Percentiles rank a stretch among this genome's conserved stretches.
These are phyloP conservation scores for Xylaria sp. DNA, from an alignment of 495 filamentous ascomycete species.

Conservation along the genomic window DNA sequence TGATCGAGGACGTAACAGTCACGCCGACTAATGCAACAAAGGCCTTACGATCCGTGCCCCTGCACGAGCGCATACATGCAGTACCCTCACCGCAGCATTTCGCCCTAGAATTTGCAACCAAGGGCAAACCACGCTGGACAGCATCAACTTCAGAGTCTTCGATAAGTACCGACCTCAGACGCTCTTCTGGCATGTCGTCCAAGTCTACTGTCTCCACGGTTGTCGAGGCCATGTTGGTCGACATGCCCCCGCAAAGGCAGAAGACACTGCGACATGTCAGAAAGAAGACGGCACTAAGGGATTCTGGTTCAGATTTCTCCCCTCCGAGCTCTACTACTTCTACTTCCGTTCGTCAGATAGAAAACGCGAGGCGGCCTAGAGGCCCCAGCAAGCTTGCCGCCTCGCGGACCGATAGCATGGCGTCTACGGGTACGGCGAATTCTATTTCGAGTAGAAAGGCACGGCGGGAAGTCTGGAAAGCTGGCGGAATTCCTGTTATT, in stretches of 20 bases:
- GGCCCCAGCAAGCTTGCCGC: conserved; percentile 34
- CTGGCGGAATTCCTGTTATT: conserved; percentile 69
- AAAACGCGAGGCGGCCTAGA: conserved; percentile 35
- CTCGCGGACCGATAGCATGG: conserved; percentile 62
- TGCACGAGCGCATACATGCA: conserved; percentile 54
- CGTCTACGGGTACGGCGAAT: conserved; percentile 63
- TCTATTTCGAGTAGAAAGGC: conserved; percentile 61
- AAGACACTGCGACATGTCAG: conserved; percentile 73
- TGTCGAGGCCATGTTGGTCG: conserved; percentile 74
- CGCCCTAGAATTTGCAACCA: conserved; percentile 32
- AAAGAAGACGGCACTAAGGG: conserved; percentile 60
- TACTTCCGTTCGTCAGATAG: conserved; percentile 39
- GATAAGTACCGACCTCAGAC: conserved; percentile 53
- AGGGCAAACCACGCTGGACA: conserved; percentile 35
- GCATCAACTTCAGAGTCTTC: conserved; percentile 52
- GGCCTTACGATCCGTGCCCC: conserved; percentile 52
- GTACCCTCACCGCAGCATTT: conserved; percentile 46
- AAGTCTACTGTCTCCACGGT: conserved; percentile 68
- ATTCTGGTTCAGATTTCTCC: conserved; percentile 63
- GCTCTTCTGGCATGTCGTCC: conserved; percentile 68
- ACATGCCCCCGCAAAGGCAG: conserved; percentile 61
- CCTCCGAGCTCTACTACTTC: conserved; percentile 52
- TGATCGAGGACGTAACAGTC: conserved; percentile 55
- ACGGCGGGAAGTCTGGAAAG: conserved; percentile 62
- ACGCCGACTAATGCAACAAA: conserved; percentile 59